Conservation (phyloP, 2,329 filamentous ascomycete species). For the Pseudogymnoascus sp. region DNA sequence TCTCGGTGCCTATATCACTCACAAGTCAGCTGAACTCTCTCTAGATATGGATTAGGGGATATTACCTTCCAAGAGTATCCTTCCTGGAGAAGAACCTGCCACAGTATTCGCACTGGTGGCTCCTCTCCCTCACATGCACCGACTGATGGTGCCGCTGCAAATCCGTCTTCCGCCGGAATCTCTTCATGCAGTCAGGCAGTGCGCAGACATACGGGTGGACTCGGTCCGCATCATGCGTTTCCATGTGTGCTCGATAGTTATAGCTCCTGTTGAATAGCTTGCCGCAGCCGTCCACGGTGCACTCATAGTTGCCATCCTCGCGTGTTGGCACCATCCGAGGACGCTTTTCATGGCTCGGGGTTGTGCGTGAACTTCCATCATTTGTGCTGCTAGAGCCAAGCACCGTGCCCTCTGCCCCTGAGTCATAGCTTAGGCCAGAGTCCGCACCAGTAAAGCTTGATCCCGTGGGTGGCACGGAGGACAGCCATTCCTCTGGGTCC, state of each 20-base stretch:
- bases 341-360: not conserved
- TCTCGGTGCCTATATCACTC: slow-evolving; percentile 55
- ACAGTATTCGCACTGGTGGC: slow-evolving; percentile 64
- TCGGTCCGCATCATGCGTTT: slow-evolving; percentile 69
- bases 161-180: slow-evolving; percentile 78
- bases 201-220: slow-evolving; percentile 64
- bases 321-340: not conserved
- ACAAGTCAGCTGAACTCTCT: slow-evolving; percentile 1
- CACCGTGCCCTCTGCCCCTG: not conserved
- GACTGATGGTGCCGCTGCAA: slow-evolving; percentile 54
- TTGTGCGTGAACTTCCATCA: not conserved
- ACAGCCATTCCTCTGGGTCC: not conserved
- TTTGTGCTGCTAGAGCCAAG: not conserved
- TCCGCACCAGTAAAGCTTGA: not conserved
- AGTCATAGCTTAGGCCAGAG: not conserved
- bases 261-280: slow-evolving; percentile 76
- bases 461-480: not conserved
- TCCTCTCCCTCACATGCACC: slow-evolving; percentile 66
- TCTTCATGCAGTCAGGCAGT: slow-evolving; percentile 57
- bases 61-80: slow-evolving; percentile 72
- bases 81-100: slow-evolving; percentile 66
- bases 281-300: slow-evolving; percentile 60
- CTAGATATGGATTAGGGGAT: slow-evolving; percentile 12
- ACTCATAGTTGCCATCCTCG: slow-evolving; percentile 29
- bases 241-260: slow-evolving; percentile 80